Percentiles rank a stretch among this genome's conserved stretches.
phyloP scores from a whole-genome alignment of 2,329 filamentous ascomycete genomes.

The Alternaria rosae region DNA sequence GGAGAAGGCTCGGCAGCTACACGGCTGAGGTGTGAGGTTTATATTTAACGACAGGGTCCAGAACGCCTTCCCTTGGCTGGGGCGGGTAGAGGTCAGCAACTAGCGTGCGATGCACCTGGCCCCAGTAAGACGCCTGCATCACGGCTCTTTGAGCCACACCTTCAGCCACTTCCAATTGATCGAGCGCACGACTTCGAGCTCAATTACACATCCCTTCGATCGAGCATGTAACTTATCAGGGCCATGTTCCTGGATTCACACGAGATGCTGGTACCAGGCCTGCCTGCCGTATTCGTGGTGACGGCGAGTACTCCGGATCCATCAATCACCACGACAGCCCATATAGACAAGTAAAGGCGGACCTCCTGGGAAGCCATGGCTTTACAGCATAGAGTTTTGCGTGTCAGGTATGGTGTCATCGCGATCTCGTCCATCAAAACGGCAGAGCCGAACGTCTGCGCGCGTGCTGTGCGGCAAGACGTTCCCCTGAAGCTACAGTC shows the following conservation, averaged over 20 bases:
- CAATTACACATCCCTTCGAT: not conserved
- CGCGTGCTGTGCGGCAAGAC: not conserved
- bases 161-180: not conserved
- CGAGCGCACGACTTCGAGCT: not conserved
- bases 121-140: not conserved
- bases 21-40: not conserved
- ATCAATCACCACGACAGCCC: not conserved
- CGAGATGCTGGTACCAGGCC: not conserved
- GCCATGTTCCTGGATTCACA: not conserved
- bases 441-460: not conserved
- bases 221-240: not conserved
- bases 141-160: not conserved
- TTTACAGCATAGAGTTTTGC: not conserved
- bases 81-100: not conserved
- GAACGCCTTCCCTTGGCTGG: not conserved
- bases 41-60: not conserved
- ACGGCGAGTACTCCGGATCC: not conserved
- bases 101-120: not conserved
- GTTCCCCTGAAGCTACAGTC: not conserved
- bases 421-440: not conserved
- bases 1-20: not conserved
- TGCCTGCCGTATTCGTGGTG: not conserved
- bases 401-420: rapidly evolving
- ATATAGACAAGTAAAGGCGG: not conserved
- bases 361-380: not conserved